Evolutionary conservation across 1,284 basidiomycete genomes (phyloP).

Genomic region (Trametes sp.): DNA sequence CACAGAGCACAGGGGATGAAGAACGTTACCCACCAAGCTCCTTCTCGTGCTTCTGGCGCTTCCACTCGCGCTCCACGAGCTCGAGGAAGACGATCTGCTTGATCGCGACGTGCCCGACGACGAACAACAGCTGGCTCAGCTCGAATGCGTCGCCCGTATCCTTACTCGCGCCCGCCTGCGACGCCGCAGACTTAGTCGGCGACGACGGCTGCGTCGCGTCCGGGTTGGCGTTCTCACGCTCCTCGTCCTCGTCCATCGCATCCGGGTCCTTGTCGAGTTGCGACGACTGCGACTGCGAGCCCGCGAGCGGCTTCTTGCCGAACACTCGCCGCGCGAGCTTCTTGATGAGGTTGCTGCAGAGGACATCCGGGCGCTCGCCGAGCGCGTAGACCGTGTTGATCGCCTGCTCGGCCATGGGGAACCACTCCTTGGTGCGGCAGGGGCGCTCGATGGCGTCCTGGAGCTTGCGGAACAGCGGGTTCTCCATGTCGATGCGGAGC

Average conservation of each 20-base stretch:
- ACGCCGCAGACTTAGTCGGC: constrained; percentile 14
- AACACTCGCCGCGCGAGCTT: constrained; percentile 83
- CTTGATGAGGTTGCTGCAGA: constrained; percentile 87
- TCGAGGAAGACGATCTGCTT: constrained; percentile 98
- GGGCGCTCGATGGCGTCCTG: constrained; percentile 82
- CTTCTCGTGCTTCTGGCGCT: constrained; percentile 92
- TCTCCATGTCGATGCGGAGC: constrained; percentile 89
- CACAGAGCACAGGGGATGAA: background rate
- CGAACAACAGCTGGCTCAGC: constrained; percentile 91
- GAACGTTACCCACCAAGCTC: constrained; percentile 64
- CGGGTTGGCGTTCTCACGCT: constrained; percentile 25
- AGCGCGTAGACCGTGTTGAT: constrained; percentile 97
- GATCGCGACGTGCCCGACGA: constrained; percentile 96
- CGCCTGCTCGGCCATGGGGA: constrained; percentile 94
- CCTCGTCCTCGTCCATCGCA: constrained; percentile 61
- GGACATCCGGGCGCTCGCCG: constrained; percentile 90
- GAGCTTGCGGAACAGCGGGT: constrained; percentile 85
- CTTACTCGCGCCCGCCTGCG: constrained; percentile 44
- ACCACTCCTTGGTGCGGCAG: constrained; percentile 91
- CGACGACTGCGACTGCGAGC: constrained; percentile 29
- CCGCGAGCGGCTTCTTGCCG: constrained; percentile 19
- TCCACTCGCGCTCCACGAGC: constrained; percentile 96
- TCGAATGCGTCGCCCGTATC: constrained; percentile 84
- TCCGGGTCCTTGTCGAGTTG: constrained; percentile 50
- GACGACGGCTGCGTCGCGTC: constrained; percentile 17